phyloP scores from a whole-genome alignment of 164 flowering plant species.

The Paratinospora sagittata region DNA sequence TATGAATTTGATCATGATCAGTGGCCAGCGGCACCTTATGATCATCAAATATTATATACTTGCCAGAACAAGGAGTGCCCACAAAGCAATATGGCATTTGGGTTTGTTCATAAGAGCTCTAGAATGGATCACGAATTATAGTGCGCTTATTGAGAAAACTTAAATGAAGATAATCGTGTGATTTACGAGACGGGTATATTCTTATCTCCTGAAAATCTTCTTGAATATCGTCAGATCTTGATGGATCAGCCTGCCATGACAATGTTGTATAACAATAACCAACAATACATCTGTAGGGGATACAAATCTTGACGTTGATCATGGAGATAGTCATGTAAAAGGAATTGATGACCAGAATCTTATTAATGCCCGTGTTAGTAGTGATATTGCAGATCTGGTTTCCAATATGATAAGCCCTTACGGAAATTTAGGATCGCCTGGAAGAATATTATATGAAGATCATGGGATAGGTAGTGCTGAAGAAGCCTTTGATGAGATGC shows the following conservation, averaged over 20 bases:
- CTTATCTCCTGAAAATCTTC: not conserved
- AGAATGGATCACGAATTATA: constrained; percentile 23
- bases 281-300: not conserved
- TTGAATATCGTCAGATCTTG: not conserved
- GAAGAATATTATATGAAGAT: not conserved
- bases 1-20: not conserved
- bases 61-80: constrained; percentile 24
- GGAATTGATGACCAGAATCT: not conserved
- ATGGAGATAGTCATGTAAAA: not conserved
- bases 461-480: not conserved
- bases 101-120: constrained; percentile 18
- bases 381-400: constrained; percentile 3
- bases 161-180: not conserved
- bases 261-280: not conserved
- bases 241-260: not conserved
- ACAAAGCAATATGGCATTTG: not conserved
- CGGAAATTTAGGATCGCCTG: constrained; percentile 8
- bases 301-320: not conserved
- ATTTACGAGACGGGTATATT: not conserved
- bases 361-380: not conserved
- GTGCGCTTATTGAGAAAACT: constrained; percentile 8
- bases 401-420: constrained; percentile 8
- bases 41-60: constrained; percentile 9
- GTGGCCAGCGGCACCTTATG: not conserved
- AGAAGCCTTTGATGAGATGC: constrained; percentile 6